Base-by-base conservation (phyloP, 73 alveolate species). In the Paramecium caudatum region DNA sequence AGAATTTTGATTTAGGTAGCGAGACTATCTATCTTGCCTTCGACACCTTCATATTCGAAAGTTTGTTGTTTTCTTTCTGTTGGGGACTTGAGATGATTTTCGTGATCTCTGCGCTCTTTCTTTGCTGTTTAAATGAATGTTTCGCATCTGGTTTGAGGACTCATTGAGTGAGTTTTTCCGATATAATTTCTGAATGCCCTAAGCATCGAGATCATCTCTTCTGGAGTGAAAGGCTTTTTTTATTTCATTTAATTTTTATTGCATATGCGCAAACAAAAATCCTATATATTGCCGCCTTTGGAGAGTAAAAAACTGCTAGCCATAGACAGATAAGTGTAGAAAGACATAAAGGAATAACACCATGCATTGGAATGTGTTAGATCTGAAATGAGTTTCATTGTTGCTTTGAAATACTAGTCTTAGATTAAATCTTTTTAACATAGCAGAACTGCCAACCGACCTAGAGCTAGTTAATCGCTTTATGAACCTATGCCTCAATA, bases 161-260 rank as follows among this genome's bases (percentile, higher is more conserved):
- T 55, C 80, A 55, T 55, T 23, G 80, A 55, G 13, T 55, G 23
- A 25, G 80, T 37, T 55, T 55, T 55, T 21, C 7, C 30, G 30
- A 55, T 55, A 15, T 55, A 55, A 55, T 55, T 55, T 15, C 30
- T 55, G 8, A 55, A 55, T 7, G 80, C 23, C 30, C 45, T 21
- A 17, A 55, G 80, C 23, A 55, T 27, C 23, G 80, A 37, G 1
- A 55, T 55, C 23, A 55, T 55, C 80, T 55, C 80, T 55, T 55
- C 23, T 2, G 80, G 80, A 27, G 80, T 19, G 13, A 27, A 9
- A 37, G 30, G 27, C 30, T 55, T 55, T 23, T 43, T 55, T 55
- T 55, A 55, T 55, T 55, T 55, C 80, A 55, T 55, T 43, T 55
- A n/a, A n/a, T n/a, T n/a, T n/a, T n/a, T 55, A 55, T 27, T 19